These are phyloP conservation scores for Rhodocollybia butyracea DNA, from an alignment of 768 basidiomycete genomes.

Conservation along the genomic window DNA sequence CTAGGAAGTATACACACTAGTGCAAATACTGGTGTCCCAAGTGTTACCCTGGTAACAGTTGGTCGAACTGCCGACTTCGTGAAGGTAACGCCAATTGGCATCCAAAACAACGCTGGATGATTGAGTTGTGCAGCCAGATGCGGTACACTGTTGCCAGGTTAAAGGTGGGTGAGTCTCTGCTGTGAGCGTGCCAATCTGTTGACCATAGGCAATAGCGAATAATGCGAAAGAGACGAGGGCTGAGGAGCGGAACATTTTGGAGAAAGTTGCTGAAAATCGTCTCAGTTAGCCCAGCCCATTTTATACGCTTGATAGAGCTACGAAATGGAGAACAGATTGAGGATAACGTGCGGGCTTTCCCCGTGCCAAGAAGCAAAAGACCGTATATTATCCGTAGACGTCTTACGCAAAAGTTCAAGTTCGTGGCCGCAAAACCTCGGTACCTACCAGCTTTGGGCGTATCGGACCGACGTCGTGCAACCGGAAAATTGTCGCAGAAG, in stretches of 20 bases:
- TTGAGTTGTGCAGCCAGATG: conserved; percentile 38
- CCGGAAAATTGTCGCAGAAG: too few species aligned
- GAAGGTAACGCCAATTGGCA: conserved; percentile 53
- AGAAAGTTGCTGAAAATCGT: not conserved
- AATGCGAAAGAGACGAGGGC: conserved; percentile 38
- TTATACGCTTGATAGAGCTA: too few species aligned
- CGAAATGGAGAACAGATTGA: too few species aligned
- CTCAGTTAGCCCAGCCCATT: too few species aligned
- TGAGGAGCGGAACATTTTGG: conserved; percentile 33
- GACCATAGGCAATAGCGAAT: conserved; percentile 42
- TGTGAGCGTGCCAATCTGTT: conserved; percentile 40
- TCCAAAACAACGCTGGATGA: conserved; percentile 43
- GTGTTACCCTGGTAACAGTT: conserved; percentile 53
- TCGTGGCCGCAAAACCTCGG: too few species aligned
- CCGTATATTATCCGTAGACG: too few species aligned
- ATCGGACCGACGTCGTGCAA: too few species aligned
- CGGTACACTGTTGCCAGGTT: conserved; percentile 39
- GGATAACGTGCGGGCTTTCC: too few species aligned
- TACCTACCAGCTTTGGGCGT: too few species aligned
- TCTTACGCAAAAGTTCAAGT: too few species aligned
- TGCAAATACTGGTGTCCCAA: conserved; percentile 51
- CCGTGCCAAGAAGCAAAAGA: too few species aligned
- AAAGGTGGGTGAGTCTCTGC: conserved; percentile 50
- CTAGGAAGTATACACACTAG: conserved; percentile 32
- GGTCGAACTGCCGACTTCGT: conserved; percentile 24